Percentiles rank a stretch among this genome's conserved stretches.
Evolutionary conservation across 768 basidiomycete genomes (phyloP).

Genomic region (Panellus pusillus): DNA sequence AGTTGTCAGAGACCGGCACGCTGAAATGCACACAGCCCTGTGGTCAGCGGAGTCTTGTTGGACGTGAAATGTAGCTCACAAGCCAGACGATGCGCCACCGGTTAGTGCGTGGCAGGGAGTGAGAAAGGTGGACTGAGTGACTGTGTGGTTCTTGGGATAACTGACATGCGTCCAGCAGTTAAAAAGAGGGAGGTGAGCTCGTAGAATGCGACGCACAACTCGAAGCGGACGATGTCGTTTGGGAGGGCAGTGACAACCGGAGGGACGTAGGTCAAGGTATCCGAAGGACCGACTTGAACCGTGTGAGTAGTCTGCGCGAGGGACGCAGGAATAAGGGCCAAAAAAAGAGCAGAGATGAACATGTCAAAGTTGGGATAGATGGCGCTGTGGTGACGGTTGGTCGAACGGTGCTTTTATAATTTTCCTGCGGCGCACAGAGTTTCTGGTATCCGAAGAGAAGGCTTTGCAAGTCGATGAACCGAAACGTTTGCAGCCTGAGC

Average conservation of each 20-base stretch:
- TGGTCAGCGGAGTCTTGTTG: too few species aligned
- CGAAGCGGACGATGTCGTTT: conserved; percentile 23
- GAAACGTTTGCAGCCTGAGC: too few species aligned
- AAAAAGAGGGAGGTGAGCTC: background rate
- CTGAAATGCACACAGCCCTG: too few species aligned
- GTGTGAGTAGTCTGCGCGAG: conserved; percentile 8
- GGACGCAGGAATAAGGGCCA: conserved; percentile 13
- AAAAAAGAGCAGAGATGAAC: background rate
- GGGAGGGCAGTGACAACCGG: conserved; percentile 17
- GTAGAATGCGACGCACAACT: conserved; percentile 17
- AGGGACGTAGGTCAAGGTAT: conserved; percentile 19
- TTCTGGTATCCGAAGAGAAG: too few species aligned
- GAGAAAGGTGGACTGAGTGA: conserved; percentile 35
- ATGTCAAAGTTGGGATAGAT: background rate
- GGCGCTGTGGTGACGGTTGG: too few species aligned
- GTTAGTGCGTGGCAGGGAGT: conserved; percentile 29
- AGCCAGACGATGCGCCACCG: conserved; percentile 28
- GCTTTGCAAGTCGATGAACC: too few species aligned
- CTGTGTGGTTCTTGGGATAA: conserved; percentile 32
- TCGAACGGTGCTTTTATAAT: too few species aligned
- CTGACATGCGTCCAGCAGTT: background rate
- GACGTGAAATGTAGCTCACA: conserved; percentile 15
- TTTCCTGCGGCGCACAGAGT: too few species aligned
- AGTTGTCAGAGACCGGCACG: too few species aligned
- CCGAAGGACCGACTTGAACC: conserved; percentile 23